Evolutionary conservation across 352 stramenopile species (phyloP).

Genomic region (Pythium aristosporum): DNA sequence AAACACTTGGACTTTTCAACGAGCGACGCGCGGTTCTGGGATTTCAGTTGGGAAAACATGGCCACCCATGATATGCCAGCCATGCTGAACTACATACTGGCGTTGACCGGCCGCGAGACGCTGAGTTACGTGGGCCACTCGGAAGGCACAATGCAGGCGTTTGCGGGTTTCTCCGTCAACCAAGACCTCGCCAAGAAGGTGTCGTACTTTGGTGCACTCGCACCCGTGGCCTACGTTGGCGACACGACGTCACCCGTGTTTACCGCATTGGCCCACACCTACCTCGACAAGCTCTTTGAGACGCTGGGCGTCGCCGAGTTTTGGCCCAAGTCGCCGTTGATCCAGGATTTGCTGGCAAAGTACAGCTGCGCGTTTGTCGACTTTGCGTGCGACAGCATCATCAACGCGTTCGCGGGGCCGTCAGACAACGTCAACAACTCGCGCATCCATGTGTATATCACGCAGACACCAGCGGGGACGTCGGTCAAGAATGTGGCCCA

Average conservation of each 20-base stretch:
- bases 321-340: conserved; percentile 42
- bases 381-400: conserved; percentile 39
- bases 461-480: conserved; percentile 56
- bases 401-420: conserved; percentile 41
- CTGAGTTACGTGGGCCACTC: conserved; percentile 63
- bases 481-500: conserved; percentile 69
- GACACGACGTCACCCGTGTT: conserved; percentile 47
- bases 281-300: conserved; percentile 46
- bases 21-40: conserved; percentile 44
- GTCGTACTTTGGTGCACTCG: conserved; percentile 60
- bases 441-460: conserved; percentile 61
- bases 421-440: conserved; percentile 53
- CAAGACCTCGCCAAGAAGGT: conserved; percentile 60
- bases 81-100: conserved; percentile 55
- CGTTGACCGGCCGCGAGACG: conserved; percentile 33
- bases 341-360: conserved; percentile 48
- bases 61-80: conserved; percentile 48
- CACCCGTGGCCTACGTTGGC: conserved; percentile 45
- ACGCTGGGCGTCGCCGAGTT: conserved; percentile 46
- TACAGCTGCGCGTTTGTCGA: conserved; percentile 43
- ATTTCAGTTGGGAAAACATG: conserved; percentile 63
- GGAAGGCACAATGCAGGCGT: conserved; percentile 64
- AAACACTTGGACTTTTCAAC: conserved; percentile 47
- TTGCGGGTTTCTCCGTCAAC: conserved; percentile 52
- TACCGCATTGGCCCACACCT: conserved; percentile 39